Evolutionary conservation across 1,284 basidiomycete genomes (phyloP).

Genomic region (Marasmius fiardii): DNA sequence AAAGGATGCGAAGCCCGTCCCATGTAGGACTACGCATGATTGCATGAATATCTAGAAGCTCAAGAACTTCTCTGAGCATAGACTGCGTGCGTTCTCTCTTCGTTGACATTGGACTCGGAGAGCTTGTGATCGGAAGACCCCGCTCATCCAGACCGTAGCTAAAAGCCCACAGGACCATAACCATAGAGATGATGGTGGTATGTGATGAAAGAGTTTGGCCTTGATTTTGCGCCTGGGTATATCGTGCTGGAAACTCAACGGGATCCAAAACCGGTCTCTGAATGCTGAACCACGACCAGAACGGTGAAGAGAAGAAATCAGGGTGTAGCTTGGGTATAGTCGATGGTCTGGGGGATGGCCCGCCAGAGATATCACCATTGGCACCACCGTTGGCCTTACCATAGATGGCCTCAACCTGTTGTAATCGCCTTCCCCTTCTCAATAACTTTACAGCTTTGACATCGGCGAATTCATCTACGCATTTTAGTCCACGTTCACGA

Average conservation of each 20-base stretch:
- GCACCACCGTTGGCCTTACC: constrained; percentile 46
- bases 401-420: constrained; percentile 77
- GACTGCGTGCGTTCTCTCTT: constrained; percentile 39
- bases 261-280: constrained; percentile 78
- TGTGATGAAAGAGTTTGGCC: constrained; percentile 49
- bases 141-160: constrained; percentile 83
- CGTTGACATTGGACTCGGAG: not conserved
- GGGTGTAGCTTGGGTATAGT: constrained; percentile 68
- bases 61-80: constrained; percentile 73
- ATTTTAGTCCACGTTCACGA: constrained; percentile 35
- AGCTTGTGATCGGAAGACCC: constrained; percentile 39
- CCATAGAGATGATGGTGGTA: constrained; percentile 62
- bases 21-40: constrained; percentile 79
- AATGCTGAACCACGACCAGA: constrained; percentile 78
- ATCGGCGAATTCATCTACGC: constrained; percentile 76
- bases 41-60: constrained; percentile 74
- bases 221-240: constrained; percentile 46
- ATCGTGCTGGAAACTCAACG: constrained; percentile 70
- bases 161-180: constrained; percentile 81
- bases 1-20: constrained; percentile 78
- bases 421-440: constrained; percentile 77
- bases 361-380: constrained; percentile 18
- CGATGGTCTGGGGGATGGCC: constrained; percentile 33
- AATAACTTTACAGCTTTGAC: constrained; percentile 85
- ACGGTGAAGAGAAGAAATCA: constrained; percentile 79